phyloP scores from a whole-genome alignment of 306 rosid species.

The Cucurbita ficifolia region DNA sequence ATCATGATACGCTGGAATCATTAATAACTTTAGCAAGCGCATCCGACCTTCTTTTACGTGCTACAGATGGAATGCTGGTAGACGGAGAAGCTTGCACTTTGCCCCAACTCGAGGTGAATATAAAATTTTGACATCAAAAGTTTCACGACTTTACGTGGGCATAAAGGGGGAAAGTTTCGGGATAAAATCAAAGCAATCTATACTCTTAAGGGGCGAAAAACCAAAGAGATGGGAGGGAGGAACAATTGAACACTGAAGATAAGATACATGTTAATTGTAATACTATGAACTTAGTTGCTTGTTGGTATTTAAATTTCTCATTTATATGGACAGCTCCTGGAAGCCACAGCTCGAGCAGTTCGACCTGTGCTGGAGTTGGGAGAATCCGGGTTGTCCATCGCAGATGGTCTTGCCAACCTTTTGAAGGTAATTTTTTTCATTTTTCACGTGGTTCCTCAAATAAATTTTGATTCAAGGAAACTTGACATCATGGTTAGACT shows the following conservation, averaged over 20 bases:
- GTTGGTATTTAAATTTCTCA: not conserved
- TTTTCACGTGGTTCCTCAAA: not conserved
- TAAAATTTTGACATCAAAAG: not conserved
- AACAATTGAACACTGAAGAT: not conserved
- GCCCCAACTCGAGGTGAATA: conserved; percentile 82
- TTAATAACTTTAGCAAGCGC: conserved; percentile 78
- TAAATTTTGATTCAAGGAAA: not conserved
- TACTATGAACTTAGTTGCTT: not conserved
- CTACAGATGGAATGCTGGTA: conserved; percentile 96
- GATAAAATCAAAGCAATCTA: not conserved
- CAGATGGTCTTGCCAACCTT: conserved; percentile 86
- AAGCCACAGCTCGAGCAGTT: conserved; percentile 89
- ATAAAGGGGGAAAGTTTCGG: not conserved
- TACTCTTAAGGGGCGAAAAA: not conserved
- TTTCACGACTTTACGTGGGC: not conserved
- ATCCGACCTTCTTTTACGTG: conserved; percentile 87
- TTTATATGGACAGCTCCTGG: conserved; percentile 46
- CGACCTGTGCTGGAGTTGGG: conserved; percentile 75
- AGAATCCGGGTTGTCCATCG: conserved; percentile 76
- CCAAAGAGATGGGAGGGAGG: not conserved
- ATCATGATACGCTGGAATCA: conserved; percentile 73
- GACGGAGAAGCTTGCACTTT: conserved; percentile 99
- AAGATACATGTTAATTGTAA: not conserved
- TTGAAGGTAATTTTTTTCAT: conserved; percentile 2
- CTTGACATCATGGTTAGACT: not conserved